Conservation (phyloP, 2,329 filamentous ascomycete species). For the Talaromyces sp. region DNA sequence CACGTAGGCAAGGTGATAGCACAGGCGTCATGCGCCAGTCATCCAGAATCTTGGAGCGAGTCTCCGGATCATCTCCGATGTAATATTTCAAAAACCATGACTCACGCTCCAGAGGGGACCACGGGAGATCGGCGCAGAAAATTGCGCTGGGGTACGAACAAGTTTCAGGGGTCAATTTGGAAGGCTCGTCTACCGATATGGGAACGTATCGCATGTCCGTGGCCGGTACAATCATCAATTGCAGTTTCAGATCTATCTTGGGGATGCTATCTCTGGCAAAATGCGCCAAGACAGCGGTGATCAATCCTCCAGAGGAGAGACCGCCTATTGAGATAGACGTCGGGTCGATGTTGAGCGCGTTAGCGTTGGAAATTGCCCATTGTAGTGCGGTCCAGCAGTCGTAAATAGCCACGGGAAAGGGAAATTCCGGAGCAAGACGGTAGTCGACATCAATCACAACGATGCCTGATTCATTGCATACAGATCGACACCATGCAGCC, state of each 20-base stretch:
- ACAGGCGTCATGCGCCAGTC: conserved; percentile 43
- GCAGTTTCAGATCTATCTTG: conserved; percentile 24
- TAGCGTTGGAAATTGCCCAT: conserved; percentile 33
- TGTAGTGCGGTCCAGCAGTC: conserved; percentile 39
- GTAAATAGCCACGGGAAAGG: conserved; percentile 34
- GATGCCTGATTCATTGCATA: conserved; percentile 36
- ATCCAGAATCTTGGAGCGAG: conserved; percentile 16
- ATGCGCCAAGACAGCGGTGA: conserved; percentile 36
- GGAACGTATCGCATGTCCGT: conserved; percentile 29
- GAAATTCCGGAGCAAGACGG: conserved; percentile 37
- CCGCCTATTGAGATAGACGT: conserved; percentile 36
- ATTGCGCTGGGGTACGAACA: conserved; percentile 26
- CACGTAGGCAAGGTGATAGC: conserved; percentile 30
- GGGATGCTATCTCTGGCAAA: conserved; percentile 32
- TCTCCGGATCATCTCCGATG: conserved; percentile 21
- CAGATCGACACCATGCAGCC: conserved; percentile 38
- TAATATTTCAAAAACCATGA: conserved; percentile 31
- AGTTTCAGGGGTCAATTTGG: conserved; percentile 13
- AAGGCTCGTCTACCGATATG: conserved; percentile 17
- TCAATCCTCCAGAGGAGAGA: conserved; percentile 37
- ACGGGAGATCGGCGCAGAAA: conserved; percentile 21
- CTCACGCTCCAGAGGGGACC: conserved; percentile 27
- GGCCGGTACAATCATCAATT: conserved; percentile 30
- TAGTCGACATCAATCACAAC: conserved; percentile 45
- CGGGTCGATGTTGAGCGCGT: conserved; percentile 32